These are phyloP conservation scores for Stemphylium vesicarium DNA, from an alignment of 2,329 filamentous ascomycete species.

Conservation along the genomic window DNA sequence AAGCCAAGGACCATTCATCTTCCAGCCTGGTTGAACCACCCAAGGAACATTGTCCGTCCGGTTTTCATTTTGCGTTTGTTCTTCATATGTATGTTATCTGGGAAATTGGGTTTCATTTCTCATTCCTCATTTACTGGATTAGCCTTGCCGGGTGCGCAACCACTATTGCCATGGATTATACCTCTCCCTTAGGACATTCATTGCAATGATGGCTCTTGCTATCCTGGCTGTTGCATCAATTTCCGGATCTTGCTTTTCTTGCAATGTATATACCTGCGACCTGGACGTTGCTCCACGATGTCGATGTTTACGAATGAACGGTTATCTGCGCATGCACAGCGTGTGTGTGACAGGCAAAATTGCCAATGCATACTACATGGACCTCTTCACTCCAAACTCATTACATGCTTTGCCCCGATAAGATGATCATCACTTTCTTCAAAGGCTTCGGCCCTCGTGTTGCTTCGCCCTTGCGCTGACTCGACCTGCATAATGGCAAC, in stretches of 20 bases:
- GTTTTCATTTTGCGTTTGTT: slow-evolving; percentile 21
- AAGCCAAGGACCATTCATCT: slow-evolving; percentile 21
- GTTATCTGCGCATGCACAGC: slow-evolving; percentile 41
- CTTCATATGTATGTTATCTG: slow-evolving; percentile 27
- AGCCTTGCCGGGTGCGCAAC: slow-evolving; percentile 11
- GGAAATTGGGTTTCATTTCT: slow-evolving; percentile 19
- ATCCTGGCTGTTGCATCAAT: slow-evolving; percentile 12
- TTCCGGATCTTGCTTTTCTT: slow-evolving; percentile 23
- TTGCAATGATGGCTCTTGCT: slow-evolving; percentile 11
- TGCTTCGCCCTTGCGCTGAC: too few species aligned
- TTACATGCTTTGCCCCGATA: background rate
- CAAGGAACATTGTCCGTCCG: slow-evolving; percentile 19
- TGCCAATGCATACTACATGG: background rate
- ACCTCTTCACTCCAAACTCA: too few species aligned
- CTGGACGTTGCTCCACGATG: slow-evolving; percentile 17
- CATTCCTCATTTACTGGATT: slow-evolving; percentile 11
- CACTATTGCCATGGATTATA: slow-evolving; percentile 13
- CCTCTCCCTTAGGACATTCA: slow-evolving; percentile 8
- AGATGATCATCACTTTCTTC: background rate
- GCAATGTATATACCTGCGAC: slow-evolving; percentile 45
- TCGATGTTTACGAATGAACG: slow-evolving; percentile 44
- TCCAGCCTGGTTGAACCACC: slow-evolving; percentile 16
- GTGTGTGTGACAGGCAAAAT: slow-evolving; percentile 19
- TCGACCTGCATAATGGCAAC: too few species aligned
- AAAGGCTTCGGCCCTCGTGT: too few species aligned